These are phyloP conservation scores for Fusarium sacchari DNA, from an alignment of 2,329 filamentous ascomycete species.

Conservation along the genomic window DNA sequence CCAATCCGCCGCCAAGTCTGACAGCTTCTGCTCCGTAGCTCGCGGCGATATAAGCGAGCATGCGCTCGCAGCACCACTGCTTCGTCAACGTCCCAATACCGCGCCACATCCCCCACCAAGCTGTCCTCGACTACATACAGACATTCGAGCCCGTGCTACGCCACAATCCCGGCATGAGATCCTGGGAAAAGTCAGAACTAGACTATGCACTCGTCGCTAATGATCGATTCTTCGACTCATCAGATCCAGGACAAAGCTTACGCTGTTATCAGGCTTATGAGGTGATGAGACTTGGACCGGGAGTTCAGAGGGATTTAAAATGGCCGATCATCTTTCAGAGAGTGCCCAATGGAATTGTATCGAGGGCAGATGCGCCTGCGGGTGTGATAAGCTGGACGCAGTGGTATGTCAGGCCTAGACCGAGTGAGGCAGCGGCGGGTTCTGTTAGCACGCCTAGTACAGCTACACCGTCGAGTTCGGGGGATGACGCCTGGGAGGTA, in stretches of 20 bases:
- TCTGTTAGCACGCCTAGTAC: conserved; percentile 34
- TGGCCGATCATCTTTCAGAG: conserved; percentile 57
- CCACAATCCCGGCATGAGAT: conserved; percentile 51
- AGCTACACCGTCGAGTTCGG: conserved; percentile 9
- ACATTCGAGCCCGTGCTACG: conserved; percentile 53
- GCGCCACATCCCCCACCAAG: conserved; percentile 46
- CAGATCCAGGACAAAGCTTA: conserved; percentile 45
- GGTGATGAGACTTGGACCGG: conserved; percentile 50
- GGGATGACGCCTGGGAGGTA: conserved; percentile 43
- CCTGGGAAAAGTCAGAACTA: conserved; percentile 47
- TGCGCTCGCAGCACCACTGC: conserved; percentile 47
- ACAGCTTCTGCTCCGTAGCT: neutral
- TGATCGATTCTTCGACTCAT: conserved; percentile 54
- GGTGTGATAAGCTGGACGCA: conserved; percentile 56
- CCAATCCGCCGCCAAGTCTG: neutral
- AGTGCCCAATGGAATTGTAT: conserved; percentile 52
- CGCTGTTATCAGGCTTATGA: conserved; percentile 46
- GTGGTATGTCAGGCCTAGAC: conserved; percentile 41
- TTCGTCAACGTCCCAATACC: conserved; percentile 55
- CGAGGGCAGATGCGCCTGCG: conserved; percentile 52
- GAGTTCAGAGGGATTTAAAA: conserved; percentile 51
- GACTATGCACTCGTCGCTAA: conserved; percentile 45
- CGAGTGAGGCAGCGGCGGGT: neutral
- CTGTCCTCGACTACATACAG: conserved; percentile 52
- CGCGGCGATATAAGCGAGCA: conserved; percentile 32